A percentile compares a stretch with the other conserved stretches of the same genome.
phyloP scores from a whole-genome alignment of 2,329 filamentous ascomycete species.

The Achaetomium macrosporum region DNA sequence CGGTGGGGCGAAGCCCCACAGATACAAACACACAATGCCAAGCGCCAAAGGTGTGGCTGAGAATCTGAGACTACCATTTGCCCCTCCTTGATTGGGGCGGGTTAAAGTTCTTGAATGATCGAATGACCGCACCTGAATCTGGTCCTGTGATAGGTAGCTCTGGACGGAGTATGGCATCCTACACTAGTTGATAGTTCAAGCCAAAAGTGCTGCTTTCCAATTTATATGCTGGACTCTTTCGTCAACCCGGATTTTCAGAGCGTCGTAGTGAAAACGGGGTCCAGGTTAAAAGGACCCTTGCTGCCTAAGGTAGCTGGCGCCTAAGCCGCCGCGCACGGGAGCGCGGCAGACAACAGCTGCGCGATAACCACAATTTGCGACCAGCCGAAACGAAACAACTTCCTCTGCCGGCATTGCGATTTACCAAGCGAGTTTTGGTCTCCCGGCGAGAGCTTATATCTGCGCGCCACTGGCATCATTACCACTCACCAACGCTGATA shows the following conservation, averaged over 20 bases:
- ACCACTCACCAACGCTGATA: background rate
- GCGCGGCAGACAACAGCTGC: background rate
- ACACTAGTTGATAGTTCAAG: no score
- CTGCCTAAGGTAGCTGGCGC: constrained; percentile 12
- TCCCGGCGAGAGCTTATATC: background rate
- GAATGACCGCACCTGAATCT: no score
- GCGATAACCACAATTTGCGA: background rate
- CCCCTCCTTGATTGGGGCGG: no score
- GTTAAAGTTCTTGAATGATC: no score
- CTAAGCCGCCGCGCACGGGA: background rate
- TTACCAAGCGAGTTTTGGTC: background rate
- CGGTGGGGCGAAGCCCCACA: no score
- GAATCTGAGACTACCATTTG: no score
- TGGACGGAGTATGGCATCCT: no score
- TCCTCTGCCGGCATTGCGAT: background rate
- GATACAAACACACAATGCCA: no score
- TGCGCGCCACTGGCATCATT: background rate
- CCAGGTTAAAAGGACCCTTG: constrained; percentile 12
- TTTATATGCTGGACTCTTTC: background rate
- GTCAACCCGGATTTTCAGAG: background rate
- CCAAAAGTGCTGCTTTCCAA: no score
- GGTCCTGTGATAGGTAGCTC: no score
- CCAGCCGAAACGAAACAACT: background rate
- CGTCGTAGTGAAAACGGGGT: constrained; percentile 10
- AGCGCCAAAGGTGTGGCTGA: no score